Evolutionary conservation across 129 eudicot genomes (phyloP), one percentile per base, ranked within the genome.

Genomic region (Gnaphalium uliginosum): DNA sequence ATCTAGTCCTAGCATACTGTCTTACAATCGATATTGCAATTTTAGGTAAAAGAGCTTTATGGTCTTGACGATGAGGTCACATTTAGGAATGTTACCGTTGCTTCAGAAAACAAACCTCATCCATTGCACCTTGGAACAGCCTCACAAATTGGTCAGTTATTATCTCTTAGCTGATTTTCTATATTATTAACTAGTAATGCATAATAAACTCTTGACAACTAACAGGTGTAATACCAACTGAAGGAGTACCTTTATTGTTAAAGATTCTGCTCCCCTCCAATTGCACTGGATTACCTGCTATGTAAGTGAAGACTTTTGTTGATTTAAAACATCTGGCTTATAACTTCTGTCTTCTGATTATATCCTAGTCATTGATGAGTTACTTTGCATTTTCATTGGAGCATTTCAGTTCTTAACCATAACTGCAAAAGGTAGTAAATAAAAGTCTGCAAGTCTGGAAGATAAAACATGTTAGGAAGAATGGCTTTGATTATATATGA

Each of bases 91-190:
- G 86, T 89, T 37, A 89, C 96, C 9, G 79, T 91, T 78, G 68
- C 86, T 83, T 86, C 94, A 71, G 97, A 91, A 74, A 79, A 85
- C 59, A 86, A 89, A 85, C 99, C 99, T 18, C 97, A 88, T 63
- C 86, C 98, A 21, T 84, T 93, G 79, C 88, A 88, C 88, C 88
- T 93, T 8, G 98, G 96, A 69, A 90, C 98, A 37, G 98, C 97
- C 48, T 88, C 98, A 82, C 98, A 93, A 84, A 93, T 93, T 75
- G 98, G 98, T 93, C 72, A 58, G 88, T 18, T 33, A 54, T 74
- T 30, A 54, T 72, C 35, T 78, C 30, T 22, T 75, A 17, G 57
- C 51, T 41, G 9, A 37, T 46, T 59, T 64, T 46, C 43, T 71
- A 4, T 32, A 63, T 71, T 6, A 57, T 22, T 21, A 64, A 46